Percentiles rank a stretch among this genome's conserved stretches.
Evolutionary conservation across 2,329 filamentous ascomycete species (phyloP).

Genomic region (Lecanosticta acicola): DNA sequence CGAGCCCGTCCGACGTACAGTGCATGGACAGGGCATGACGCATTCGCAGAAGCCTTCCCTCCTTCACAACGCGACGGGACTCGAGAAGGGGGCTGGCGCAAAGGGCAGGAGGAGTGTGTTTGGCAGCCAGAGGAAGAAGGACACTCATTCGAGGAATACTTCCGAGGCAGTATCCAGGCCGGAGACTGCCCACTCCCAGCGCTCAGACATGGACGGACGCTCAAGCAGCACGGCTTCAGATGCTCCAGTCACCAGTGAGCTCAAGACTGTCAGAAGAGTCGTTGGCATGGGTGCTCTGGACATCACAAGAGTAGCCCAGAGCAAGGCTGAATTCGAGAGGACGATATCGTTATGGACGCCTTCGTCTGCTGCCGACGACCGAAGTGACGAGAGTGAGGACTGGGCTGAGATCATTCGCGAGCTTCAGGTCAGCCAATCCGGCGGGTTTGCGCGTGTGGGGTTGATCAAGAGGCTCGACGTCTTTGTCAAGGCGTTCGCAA

Average conservation of each 20-base stretch:
- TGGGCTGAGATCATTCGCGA: slow-evolving; percentile 70
- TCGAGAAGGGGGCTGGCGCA: slow-evolving; percentile 22
- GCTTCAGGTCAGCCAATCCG: slow-evolving; percentile 66
- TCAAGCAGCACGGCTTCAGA: slow-evolving; percentile 14
- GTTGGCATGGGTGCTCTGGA: slow-evolving; percentile 74
- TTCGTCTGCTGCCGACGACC: slow-evolving; percentile 48
- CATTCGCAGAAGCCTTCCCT: slow-evolving; percentile 16
- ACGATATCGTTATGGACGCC: slow-evolving; percentile 69
- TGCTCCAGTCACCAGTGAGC: slow-evolving; percentile 26
- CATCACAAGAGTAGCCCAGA: slow-evolving; percentile 50
- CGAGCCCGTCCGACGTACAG: slow-evolving; percentile 37
- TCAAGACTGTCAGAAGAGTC: slow-evolving; percentile 57
- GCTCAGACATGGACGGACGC: slow-evolving; percentile 17
- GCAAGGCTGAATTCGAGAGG: slow-evolving; percentile 20
- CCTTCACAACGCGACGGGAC: slow-evolving; percentile 12
- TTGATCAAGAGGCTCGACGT: slow-evolving; percentile 70
- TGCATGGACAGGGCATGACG: slow-evolving; percentile 20
- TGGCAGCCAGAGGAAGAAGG: slow-evolving; percentile 56
- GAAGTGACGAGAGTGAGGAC: slow-evolving; percentile 55
- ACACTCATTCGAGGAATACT: slow-evolving; percentile 14
- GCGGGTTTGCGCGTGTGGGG: slow-evolving; percentile 52
- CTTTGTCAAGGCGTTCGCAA: slow-evolving; percentile 70
- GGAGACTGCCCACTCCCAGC: slow-evolving; percentile 24
- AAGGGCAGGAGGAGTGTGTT: slow-evolving; percentile 51
- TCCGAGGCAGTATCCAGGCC: slow-evolving; percentile 20